phyloP scores from a whole-genome alignment of 1,139 yeast genomes.

The Yamadazyma atmosphaerica region DNA sequence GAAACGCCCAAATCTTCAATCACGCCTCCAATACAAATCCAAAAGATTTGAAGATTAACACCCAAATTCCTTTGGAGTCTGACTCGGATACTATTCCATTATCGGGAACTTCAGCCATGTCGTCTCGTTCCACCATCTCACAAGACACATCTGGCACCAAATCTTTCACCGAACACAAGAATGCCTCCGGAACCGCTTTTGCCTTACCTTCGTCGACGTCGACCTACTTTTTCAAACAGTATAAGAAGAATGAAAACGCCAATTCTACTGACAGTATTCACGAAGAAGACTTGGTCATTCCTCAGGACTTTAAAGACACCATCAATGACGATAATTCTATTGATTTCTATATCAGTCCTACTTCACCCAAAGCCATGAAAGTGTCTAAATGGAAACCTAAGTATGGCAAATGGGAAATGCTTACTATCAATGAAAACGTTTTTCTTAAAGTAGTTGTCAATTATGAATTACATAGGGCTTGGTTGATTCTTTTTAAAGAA shows the following conservation, averaged over 20 bases:
- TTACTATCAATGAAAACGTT: constrained; percentile 36
- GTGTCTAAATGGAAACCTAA: constrained; percentile 46
- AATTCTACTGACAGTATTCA: constrained; percentile 3
- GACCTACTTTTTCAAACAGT: constrained; percentile 40
- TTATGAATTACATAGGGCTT: constrained; percentile 31
- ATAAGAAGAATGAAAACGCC: constrained; percentile 9
- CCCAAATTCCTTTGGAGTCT: constrained; percentile 13
- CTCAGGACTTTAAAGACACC: constrained; percentile 36
- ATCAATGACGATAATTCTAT: constrained; percentile 42
- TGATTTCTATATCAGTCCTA: constrained; percentile 40
- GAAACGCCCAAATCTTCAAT: neutral
- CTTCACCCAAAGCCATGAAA: constrained; percentile 37
- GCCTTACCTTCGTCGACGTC: constrained; percentile 50
- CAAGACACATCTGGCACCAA: constrained; percentile 6
- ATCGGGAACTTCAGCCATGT: constrained; percentile 16
- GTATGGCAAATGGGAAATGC: constrained; percentile 49
- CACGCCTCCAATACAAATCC: constrained; percentile 10
- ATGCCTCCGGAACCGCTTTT: constrained; percentile 37
- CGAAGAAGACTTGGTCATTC: constrained; percentile 27
- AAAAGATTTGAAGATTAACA: constrained; percentile 15
- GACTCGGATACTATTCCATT: constrained; percentile 19
- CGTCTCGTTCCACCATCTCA: constrained; percentile 15
- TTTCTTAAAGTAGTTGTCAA: constrained; percentile 42
- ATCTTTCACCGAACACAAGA: constrained; percentile 19
- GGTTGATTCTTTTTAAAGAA: constrained; percentile 47